phyloP scores from a whole-genome alignment of 2,329 filamentous ascomycete genomes.

The Sphaerostilbella broomeana region DNA sequence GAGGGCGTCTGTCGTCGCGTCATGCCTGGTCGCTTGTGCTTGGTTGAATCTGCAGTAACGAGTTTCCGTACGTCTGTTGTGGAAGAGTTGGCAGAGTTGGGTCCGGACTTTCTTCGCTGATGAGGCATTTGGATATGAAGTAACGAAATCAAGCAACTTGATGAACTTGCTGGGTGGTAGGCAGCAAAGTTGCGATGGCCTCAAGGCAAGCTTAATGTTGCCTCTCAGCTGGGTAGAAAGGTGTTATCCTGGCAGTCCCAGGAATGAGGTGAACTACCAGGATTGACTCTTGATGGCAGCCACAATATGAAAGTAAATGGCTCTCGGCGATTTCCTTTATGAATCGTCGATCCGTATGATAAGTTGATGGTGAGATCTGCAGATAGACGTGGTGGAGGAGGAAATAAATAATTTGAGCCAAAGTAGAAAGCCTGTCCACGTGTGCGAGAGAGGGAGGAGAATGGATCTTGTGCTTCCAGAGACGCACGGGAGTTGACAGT shows the following conservation, averaged over 20 bases:
- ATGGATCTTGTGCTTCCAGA: constrained; percentile 6
- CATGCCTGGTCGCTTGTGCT: constrained; percentile 42
- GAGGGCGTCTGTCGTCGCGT: constrained; percentile 37
- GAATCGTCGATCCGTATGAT: too few relatives aligned
- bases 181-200: neutral
- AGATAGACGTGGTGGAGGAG: neutral
- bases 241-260: constrained; percentile 12
- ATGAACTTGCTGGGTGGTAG: neutral
- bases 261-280: constrained; percentile 10
- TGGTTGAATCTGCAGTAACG: constrained; percentile 39
- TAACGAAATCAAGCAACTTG: neutral
- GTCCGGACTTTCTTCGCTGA: constrained; percentile 50
- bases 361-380: too few relatives aligned
- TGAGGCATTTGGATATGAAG: constrained; percentile 42
- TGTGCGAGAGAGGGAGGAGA: constrained; percentile 1
- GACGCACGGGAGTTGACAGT: neutral
- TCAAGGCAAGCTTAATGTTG: too few relatives aligned
- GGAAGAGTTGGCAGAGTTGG: constrained; percentile 45
- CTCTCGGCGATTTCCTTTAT: too few relatives aligned
- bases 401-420: neutral
- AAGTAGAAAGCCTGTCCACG: constrained; percentile 1
- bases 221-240: neutral
- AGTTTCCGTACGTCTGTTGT: constrained; percentile 50
- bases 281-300: constrained; percentile 5
- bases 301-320: neutral